phyloP scores from a whole-genome alignment of 768 basidiomycete species.

The Dendrothele bispora region DNA sequence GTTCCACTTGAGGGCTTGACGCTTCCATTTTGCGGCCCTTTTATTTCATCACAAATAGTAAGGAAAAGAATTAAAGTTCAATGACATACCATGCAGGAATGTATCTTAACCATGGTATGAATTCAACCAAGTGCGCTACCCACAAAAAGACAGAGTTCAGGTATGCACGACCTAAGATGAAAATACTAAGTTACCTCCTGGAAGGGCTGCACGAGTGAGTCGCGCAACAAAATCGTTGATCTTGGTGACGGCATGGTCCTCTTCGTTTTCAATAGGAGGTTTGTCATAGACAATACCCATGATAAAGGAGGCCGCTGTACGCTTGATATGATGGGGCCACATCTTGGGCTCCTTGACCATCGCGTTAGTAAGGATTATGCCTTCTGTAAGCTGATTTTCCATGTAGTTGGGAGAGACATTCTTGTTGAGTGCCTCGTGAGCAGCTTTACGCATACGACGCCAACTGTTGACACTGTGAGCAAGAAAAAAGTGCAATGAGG shows the following conservation, averaged over 20 bases:
- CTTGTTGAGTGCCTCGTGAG: constrained; percentile 25
- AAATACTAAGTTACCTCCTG: constrained; percentile 16
- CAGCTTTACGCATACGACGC: constrained; percentile 24
- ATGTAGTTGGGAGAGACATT: constrained; percentile 15
- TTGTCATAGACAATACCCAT: constrained; percentile 4
- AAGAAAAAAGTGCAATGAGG: constrained; percentile 7
- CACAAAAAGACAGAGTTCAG: constrained; percentile 13
- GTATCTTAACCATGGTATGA: constrained; percentile 27
- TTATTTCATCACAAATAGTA: background rate
- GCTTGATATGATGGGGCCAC: constrained; percentile 26
- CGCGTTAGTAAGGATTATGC: constrained; percentile 19
- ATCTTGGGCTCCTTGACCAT: constrained; percentile 17
- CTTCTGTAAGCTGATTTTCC: constrained; percentile 19
- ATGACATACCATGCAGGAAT: constrained; percentile 9
- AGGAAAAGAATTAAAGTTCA: background rate
- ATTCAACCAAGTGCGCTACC: constrained; percentile 27
- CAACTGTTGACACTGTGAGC: constrained; percentile 16
- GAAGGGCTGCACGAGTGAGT: constrained; percentile 24
- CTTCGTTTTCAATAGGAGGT: background rate
- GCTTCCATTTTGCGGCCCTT: constrained; percentile 16
- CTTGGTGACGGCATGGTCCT: constrained; percentile 2
- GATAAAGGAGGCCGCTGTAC: constrained; percentile 6
- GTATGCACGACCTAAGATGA: background rate
- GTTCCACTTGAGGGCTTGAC: background rate
- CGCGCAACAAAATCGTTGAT: constrained; percentile 17